Evolutionary conservation across 768 basidiomycete species (phyloP), one percentile per base, ranked within the genome.

Genomic region (Serendipita vermifera): DNA sequence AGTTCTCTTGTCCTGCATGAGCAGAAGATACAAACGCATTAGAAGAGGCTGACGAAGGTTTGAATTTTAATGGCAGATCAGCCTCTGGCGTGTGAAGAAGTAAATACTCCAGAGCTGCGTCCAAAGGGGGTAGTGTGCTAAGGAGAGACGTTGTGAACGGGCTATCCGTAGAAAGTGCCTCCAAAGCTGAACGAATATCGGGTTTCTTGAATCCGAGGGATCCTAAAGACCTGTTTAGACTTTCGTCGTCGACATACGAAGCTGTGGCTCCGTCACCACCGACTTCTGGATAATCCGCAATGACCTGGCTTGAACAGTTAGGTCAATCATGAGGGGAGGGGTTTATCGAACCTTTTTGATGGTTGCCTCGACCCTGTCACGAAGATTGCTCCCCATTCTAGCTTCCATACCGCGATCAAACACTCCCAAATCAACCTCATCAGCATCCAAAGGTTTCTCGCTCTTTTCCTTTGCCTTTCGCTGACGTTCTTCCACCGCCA

Each of bases 1-100:
- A 66, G 60, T 80, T 75, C 41, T 79, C 77, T 3, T 70, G 68
- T 0, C 84, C 83, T 17, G 79, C 72, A 66, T 86, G 81, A 2
- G 74, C 72, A 3, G 81, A 77, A 13, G 78, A 79, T 58, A 88
- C 68, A 65, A 88, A 86, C 1, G 85, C 71, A 61, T 79, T 76
- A 0, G 83, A 85, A 2, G 83, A 79, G 61, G 81, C 83, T n/a
- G 68, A 67, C 7, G 72, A 65, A 3, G 83, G 79, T 14, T 86
- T 67, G 66, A 89, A 88, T 26, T 77, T 76, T 51, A 73, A 64
- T 0, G 93, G 93, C 3, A 96, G 75, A 62, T 94, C 91, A 57
- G 87, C 83, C 70, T 97, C 92, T 0, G 91, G 85, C 3, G 87
- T 65, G 62, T 87, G 79, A 20, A 94, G 73, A 40, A 94, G 75